phyloP scores from a whole-genome alignment of 2,329 filamentous ascomycete species.

The Elsinoe necatrix region DNA sequence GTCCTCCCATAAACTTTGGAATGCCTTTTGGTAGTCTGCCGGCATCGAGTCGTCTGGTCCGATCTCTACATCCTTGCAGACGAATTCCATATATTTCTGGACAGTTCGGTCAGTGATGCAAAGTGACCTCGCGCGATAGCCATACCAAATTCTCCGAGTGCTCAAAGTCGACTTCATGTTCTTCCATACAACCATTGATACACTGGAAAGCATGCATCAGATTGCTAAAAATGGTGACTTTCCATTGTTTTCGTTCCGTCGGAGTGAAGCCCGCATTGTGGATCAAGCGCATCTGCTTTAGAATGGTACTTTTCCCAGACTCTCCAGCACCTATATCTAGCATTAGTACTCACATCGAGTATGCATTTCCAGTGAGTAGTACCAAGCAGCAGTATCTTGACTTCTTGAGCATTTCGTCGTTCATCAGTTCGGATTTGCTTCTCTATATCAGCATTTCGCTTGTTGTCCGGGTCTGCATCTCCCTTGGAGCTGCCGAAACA shows the following conservation, averaged over 20 bases:
- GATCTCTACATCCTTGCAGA: conserved; percentile 75
- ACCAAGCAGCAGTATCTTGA: conserved; percentile 92
- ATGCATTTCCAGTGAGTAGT: conserved; percentile 22
- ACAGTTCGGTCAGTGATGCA: not conserved
- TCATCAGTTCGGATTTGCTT: conserved; percentile 77
- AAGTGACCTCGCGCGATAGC: conserved; percentile 11
- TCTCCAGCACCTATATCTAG: conserved; percentile 71
- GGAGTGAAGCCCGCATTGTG: conserved; percentile 87
- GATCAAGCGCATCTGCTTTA: conserved; percentile 99
- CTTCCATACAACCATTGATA: conserved; percentile 82
- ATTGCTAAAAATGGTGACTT: conserved; percentile 92
- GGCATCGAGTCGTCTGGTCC: conserved; percentile 74
- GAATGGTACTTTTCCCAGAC: conserved; percentile 89
- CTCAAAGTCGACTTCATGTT: conserved; percentile 71
- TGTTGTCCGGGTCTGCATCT: conserved; percentile 38
- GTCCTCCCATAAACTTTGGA: conserved; percentile 79
- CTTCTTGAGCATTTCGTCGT: conserved; percentile 75
- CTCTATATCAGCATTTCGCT: conserved; percentile 65
- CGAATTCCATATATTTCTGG: conserved; percentile 63
- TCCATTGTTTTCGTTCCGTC: conserved; percentile 84
- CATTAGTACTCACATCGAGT: not conserved
- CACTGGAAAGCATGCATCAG: conserved; percentile 86
- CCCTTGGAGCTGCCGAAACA: conserved; percentile 42
- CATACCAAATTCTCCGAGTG: conserved; percentile 70
- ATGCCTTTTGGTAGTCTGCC: conserved; percentile 65